A percentile compares a stretch with the other conserved stretches of the same genome.
Conservation (phyloP, 108 stramenopile species). For the Nitzschia inconspicua region DNA sequence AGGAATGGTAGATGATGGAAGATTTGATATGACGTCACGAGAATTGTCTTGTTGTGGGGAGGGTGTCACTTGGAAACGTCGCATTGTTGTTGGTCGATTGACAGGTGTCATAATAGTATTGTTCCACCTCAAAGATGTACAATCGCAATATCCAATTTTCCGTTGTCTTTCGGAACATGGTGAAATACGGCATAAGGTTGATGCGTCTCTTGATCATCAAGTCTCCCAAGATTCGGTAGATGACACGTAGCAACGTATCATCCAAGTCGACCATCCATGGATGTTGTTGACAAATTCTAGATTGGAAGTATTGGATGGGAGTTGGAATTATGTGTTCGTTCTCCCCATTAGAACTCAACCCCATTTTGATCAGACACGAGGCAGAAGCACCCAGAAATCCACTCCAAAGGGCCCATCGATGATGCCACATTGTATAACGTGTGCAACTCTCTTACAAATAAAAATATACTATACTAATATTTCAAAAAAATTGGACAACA, state of each 20-base stretch:
- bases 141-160: conserved; percentile 5
- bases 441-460: too few species aligned
- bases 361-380: conserved; percentile 59
- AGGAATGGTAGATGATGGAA: not conserved
- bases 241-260: not conserved
- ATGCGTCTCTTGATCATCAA: conserved; percentile 23
- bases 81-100: not conserved
- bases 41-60: too few species aligned
- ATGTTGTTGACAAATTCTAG: not conserved
- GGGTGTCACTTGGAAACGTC: too few species aligned
- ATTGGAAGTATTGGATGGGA: not conserved
- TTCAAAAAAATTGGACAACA: too few species aligned
- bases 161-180: not conserved
- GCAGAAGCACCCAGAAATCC: conserved; percentile 65
- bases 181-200: conserved; percentile 30
- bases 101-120: not conserved
- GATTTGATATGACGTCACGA: too few species aligned
- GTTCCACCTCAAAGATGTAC: conserved; percentile 27
- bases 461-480: too few species aligned
- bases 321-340: too few species aligned
- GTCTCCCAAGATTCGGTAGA: conserved; percentile 19
- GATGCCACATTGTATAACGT: conserved; percentile 32
- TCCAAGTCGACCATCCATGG: conserved; percentile 16
- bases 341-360: too few species aligned
- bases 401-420: conserved; percentile 42